Conservation (phyloP, 192 early-diverging fungal species). For the Entomortierella parvispora region DNA sequence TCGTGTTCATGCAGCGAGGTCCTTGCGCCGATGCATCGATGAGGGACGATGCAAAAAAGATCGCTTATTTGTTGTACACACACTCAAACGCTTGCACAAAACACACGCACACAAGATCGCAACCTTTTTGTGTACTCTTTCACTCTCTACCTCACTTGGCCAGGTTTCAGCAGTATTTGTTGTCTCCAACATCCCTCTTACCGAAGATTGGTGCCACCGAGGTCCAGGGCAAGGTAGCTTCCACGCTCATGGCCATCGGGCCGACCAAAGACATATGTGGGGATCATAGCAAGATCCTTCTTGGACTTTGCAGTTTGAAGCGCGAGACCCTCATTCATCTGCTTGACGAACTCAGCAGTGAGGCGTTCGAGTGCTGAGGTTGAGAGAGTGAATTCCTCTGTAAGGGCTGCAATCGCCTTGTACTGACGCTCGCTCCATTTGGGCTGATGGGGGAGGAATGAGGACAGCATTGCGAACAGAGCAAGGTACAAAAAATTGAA, state of each 20-base stretch:
- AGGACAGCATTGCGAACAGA: slow-evolving; percentile 5
- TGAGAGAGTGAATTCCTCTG: slow-evolving; percentile 56
- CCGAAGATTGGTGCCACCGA: slow-evolving; percentile 96
- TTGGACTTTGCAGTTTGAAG: slow-evolving; percentile 22
- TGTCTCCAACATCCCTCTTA: no score
- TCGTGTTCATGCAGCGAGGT: no score
- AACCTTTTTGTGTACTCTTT: neutral
- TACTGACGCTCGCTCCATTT: slow-evolving; percentile 32
- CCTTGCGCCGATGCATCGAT: no score
- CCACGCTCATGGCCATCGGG: slow-evolving; percentile 91
- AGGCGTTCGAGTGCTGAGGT: slow-evolving; percentile 59
- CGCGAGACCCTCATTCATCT: slow-evolving; percentile 60
- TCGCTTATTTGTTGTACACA: slow-evolving; percentile 8
- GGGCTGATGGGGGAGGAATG: slow-evolving; percentile 19
- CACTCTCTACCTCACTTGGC: neutral
- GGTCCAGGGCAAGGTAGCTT: slow-evolving; percentile 89
- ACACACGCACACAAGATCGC: neutral
- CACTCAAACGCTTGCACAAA: neutral
- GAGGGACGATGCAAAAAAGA: no score
- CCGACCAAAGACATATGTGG: slow-evolving; percentile 82
- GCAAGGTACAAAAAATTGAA: neutral
- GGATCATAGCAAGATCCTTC: slow-evolving; percentile 79
- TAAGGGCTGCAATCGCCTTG: slow-evolving; percentile 3
- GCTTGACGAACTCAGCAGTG: slow-evolving; percentile 55
- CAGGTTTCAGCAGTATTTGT: no score